Evolutionary conservation across 2,329 filamentous ascomycete genomes (phyloP).

Genomic region (Fusarium irregulare): DNA sequence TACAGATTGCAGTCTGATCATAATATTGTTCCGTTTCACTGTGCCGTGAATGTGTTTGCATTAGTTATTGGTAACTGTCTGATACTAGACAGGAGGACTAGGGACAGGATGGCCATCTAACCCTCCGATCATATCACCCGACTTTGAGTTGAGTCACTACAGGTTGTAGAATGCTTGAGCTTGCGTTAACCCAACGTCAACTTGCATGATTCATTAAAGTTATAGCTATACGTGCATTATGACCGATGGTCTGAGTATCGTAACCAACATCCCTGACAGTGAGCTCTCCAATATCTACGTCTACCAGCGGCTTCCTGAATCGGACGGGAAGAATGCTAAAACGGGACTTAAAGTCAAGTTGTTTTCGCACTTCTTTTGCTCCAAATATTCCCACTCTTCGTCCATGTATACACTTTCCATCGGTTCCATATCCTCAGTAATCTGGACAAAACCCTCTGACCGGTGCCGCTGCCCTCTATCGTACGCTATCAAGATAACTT

Average conservation of each 20-base stretch:
- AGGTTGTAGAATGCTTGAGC: not conserved
- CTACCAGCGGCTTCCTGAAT: slow-evolving; percentile 4
- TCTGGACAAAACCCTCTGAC: not conserved
- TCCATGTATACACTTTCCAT: slow-evolving; percentile 20
- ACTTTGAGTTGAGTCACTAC: not conserved
- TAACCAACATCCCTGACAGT: not conserved
- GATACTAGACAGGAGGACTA: not conserved
- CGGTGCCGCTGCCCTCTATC: slow-evolving; percentile 16
- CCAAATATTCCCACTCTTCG: not conserved
- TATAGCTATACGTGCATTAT: not conserved
- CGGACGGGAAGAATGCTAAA: slow-evolving; percentile 48
- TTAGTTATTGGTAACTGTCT: not conserved
- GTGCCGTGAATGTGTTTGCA: slow-evolving; percentile 1
- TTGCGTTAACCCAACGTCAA: too few species aligned
- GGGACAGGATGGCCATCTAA: too few species aligned
- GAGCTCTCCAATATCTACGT: not conserved
- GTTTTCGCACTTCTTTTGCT: slow-evolving; percentile 2
- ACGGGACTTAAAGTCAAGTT: slow-evolving; percentile 47
- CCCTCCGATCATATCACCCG: not conserved
- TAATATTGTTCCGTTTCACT: not conserved
- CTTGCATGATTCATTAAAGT: too few species aligned
- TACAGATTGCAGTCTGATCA: slow-evolving; percentile 12
- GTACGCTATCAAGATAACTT: slow-evolving; percentile 20
- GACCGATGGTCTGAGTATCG: not conserved
- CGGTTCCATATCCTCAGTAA: slow-evolving; percentile 3